phyloP scores from a whole-genome alignment of 257 asterid species.

The Echium plantagineum region DNA sequence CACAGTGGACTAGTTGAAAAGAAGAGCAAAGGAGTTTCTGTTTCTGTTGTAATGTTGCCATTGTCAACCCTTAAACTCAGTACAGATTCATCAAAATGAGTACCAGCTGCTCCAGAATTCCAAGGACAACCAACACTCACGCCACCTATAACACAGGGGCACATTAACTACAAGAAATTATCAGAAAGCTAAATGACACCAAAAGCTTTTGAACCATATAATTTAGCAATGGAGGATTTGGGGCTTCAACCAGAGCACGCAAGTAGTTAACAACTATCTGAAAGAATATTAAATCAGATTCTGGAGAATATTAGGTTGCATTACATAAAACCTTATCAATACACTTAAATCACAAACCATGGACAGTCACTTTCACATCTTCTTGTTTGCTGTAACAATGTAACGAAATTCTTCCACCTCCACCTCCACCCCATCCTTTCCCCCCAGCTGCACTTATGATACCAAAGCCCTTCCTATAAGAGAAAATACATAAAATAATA shows the following conservation, averaged over 20 bases:
- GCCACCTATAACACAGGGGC: constrained; percentile 61
- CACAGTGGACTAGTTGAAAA: constrained; percentile 89
- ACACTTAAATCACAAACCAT: constrained; percentile 41
- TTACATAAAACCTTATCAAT: no score
- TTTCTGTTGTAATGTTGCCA: constrained; percentile 79
- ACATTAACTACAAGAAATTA: constrained; percentile 5
- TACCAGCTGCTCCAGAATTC: constrained; percentile 99
- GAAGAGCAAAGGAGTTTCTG: constrained; percentile 92
- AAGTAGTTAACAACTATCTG: no score
- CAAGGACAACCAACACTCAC: constrained; percentile 69
- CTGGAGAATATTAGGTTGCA: no score
- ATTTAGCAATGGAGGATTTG: no score
- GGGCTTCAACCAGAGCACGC: not conserved
- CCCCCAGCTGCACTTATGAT: constrained; percentile 91
- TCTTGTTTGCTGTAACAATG: constrained; percentile 97
- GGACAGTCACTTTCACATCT: constrained; percentile 74
- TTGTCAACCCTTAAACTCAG: constrained; percentile 88
- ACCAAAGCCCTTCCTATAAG: constrained; percentile 79
- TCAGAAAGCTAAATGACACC: not conserved
- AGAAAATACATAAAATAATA: constrained; percentile 15
- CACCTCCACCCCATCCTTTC: constrained; percentile 96
- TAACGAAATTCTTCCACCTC: constrained; percentile 91
- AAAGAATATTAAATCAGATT: no score
- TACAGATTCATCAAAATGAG: constrained; percentile 84
- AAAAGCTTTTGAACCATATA: not conserved